Base-by-base conservation (phyloP, 176 grass and related monocot genomes). In the Areca catechu region DNA sequence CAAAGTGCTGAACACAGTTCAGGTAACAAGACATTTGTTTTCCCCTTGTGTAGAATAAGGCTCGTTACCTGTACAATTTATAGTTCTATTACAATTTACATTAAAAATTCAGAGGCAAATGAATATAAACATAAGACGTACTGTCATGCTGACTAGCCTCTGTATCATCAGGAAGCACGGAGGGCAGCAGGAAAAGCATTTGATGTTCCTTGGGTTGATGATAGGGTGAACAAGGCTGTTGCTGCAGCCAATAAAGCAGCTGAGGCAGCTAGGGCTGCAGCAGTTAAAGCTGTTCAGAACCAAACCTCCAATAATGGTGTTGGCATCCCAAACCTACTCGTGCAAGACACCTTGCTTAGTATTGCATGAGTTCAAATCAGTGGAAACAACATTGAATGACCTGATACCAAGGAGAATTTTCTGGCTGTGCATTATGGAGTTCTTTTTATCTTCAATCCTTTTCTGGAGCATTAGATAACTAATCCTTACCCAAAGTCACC, bases 211-310 rank as follows among this genome's bases (percentile, higher is more conserved):
- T 78, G 92, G 71, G 83, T 91, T 69, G 92, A 97, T 49, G 82
- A 86, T 69, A 97, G 83, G 66, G 86, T 97, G 67, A 97, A 91
- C 69, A 88, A 61, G 70, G 86, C 86, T 0, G 75, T 91, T 65
- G 74, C 82, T 18, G 78, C 75, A 71, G 92, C 92, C 28, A 97
- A 97, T 79, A 97, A 85, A 85, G 60, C 92, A 63, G 92, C 86
- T 34, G 91, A 97, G 88, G 92, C 92, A 62, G 83, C 92, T 49
- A 75, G 92, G 70, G 92, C 91, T 56, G 80, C 92, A 52, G 86
- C 86, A 2, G 86, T 91, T 53, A 97, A 97, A 76, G 92, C 86
- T 58, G 86, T 85, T 61, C 86, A 97, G 61, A 86, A 81, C 27
- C 82, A 78, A 66, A 77, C 78, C 27, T 74, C 81, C 6, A 76